Percentiles rank a stretch among this genome's conserved stretches.
These are phyloP conservation scores for Stagonosporopsis rhizophila DNA, from an alignment of 2,329 filamentous ascomycete species.

Conservation along the genomic window DNA sequence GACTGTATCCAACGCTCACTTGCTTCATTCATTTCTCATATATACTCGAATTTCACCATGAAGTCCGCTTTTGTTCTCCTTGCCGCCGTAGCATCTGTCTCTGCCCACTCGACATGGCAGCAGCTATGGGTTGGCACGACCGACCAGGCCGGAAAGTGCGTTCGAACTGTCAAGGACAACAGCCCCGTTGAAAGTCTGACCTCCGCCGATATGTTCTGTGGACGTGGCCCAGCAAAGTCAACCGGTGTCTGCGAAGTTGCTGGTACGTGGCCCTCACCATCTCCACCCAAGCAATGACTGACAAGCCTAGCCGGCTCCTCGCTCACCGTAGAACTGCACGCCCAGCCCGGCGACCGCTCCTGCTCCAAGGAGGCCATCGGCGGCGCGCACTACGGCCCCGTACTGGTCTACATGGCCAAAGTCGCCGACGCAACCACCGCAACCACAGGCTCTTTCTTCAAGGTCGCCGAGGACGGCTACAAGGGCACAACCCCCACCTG, in stretches of 20 bases:
- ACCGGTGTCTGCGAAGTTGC: slow-evolving; percentile 43
- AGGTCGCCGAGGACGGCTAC: slow-evolving; percentile 49
- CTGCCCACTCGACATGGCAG: slow-evolving; percentile 50
- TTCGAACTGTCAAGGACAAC: slow-evolving; percentile 47
- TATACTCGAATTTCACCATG: slow-evolving; percentile 30
- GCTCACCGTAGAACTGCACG: slow-evolving; percentile 50
- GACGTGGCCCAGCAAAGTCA: slow-evolving; percentile 36
- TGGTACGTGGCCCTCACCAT: slow-evolving; percentile 27
- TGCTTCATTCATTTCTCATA: slow-evolving; percentile 16
- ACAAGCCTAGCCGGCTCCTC: slow-evolving; percentile 39
- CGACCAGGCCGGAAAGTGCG: slow-evolving; percentile 41
- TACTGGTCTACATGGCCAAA: slow-evolving; percentile 50
- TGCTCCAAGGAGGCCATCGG: slow-evolving; percentile 47
- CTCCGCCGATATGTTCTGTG: slow-evolving; percentile 47
- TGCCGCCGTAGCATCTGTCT: slow-evolving; percentile 43
- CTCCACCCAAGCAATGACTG: background rate
- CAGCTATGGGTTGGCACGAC: slow-evolving; percentile 46
- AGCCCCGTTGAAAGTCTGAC: slow-evolving; percentile 41
- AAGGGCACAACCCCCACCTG: slow-evolving; percentile 45
- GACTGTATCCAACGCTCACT: slow-evolving; percentile 16
- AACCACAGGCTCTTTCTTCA: slow-evolving; percentile 44
- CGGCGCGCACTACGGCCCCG: slow-evolving; percentile 49
- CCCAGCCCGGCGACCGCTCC: slow-evolving; percentile 41
- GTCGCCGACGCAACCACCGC: slow-evolving; percentile 46
- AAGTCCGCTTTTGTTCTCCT: slow-evolving; percentile 43